Conservation (phyloP, 2,329 filamentous ascomycete genomes). For the Metarhizium guizhouense region DNA sequence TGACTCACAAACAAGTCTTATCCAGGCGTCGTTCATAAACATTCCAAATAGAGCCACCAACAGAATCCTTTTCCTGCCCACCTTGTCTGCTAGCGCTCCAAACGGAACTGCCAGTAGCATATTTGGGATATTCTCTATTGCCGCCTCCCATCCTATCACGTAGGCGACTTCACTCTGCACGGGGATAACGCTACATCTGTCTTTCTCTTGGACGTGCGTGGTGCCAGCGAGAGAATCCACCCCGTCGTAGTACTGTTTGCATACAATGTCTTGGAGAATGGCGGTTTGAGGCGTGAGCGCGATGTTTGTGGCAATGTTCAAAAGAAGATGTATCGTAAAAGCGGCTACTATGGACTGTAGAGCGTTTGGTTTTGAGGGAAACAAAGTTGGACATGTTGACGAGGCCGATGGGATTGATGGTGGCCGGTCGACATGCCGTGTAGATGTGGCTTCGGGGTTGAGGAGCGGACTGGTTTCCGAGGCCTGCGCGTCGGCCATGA, state of each 20-base stretch:
- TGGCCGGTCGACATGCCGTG: not conserved
- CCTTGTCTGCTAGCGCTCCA: slow-evolving; percentile 7
- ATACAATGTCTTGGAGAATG: no score
- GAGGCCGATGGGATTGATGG: not conserved
- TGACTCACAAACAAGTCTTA: not conserved
- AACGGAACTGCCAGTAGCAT: slow-evolving; percentile 2
- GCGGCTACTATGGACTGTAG: slow-evolving; percentile 4
- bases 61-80: slow-evolving; percentile 12
- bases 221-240: no score
- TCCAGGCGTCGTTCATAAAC: slow-evolving; percentile 10
- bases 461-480: not conserved
- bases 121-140: slow-evolving; percentile 8
- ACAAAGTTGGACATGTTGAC: no score
- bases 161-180: slow-evolving; percentile 7
- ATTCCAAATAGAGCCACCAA: slow-evolving; percentile 9
- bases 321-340: no score
- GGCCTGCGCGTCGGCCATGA: not conserved
- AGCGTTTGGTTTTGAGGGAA: no score
- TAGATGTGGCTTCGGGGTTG: not conserved
- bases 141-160: slow-evolving; percentile 10
- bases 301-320: no score
- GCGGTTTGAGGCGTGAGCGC: no score
- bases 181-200: no score
- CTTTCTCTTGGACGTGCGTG: no score
- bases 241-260: no score